phyloP scores from a whole-genome alignment of 176 grass and related monocot species.

The Avena sativa region DNA sequence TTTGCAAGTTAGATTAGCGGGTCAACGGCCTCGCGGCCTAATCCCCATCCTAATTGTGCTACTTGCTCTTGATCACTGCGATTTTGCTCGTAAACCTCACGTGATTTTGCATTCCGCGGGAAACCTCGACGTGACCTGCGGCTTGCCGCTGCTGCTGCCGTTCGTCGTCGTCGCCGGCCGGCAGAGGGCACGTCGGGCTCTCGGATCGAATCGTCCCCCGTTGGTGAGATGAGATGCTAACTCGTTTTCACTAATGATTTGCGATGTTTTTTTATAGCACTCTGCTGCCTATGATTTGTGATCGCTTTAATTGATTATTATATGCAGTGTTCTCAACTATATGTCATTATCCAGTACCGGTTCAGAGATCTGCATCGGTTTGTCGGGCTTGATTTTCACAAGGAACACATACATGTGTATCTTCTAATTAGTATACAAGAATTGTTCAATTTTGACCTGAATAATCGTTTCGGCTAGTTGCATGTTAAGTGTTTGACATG shows the following conservation, averaged over 20 bases:
- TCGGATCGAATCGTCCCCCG: slow-evolving; percentile 1
- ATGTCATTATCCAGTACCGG: neutral
- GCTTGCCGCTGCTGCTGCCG: slow-evolving; percentile 37
- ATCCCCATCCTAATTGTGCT: slow-evolving; percentile 25
- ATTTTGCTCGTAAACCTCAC: slow-evolving; percentile 29
- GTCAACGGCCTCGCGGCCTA: slow-evolving; percentile 41
- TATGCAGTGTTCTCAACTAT: neutral
- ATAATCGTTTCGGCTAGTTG: neutral
- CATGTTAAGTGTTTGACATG: slow-evolving; percentile 40
- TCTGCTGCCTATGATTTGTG: slow-evolving; percentile 13
- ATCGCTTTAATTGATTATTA: neutral
- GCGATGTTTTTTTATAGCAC: neutral
- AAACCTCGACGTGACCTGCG: slow-evolving; percentile 53
- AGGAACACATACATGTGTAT: slow-evolving; percentile 3
- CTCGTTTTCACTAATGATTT: slow-evolving; percentile 42
- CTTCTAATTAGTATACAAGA: neutral
- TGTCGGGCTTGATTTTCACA: neutral
- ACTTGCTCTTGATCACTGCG: neutral
- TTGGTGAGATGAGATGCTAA: slow-evolving; percentile 30
- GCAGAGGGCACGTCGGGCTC: slow-evolving; percentile 47
- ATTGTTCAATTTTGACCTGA: neutral
- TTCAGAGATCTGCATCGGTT: neutral
- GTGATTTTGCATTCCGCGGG: neutral
- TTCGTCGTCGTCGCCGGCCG: neutral
- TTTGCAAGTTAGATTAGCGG: slow-evolving; percentile 30